Evolutionary conservation across 1,139 yeast genomes (phyloP).

Genomic region (Candida tetrigidarum): DNA sequence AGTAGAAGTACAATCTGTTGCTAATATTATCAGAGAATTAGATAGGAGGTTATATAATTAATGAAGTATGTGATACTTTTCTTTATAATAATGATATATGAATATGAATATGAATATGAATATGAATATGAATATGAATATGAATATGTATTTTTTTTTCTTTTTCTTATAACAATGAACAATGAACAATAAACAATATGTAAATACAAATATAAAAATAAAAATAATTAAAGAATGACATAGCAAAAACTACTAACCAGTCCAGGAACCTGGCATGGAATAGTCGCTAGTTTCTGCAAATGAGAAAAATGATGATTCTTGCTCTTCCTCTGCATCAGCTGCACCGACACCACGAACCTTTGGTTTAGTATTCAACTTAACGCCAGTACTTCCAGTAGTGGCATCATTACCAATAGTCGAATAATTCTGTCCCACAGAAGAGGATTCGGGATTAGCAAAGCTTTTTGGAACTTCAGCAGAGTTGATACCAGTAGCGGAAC

Average conservation of each 20-base stretch:
- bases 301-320: constrained; percentile 11
- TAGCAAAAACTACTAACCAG: background rate
- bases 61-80: no score
- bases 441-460: background rate
- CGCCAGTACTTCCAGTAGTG: background rate
- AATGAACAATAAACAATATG: constrained; percentile 2
- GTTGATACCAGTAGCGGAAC: background rate
- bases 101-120: background rate
- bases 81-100: constrained; percentile 2
- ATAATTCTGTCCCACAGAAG: background rate
- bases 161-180: constrained; percentile 2
- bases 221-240: constrained; percentile 1
- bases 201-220: background rate
- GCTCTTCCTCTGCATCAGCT: constrained; percentile 9
- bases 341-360: background rate
- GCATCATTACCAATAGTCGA: background rate
- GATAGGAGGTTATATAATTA: constrained; percentile 67
- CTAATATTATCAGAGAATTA: constrained; percentile 77
- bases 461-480: constrained; percentile 1
- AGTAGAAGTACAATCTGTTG: constrained; percentile 87
- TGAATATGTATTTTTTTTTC: no score
- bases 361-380: background rate
- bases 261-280: constrained; percentile 19
- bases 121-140: no score
- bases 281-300: constrained; percentile 10